Percentiles rank a stretch among this genome's conserved stretches.
Evolutionary conservation across 2,329 filamentous ascomycete genomes (phyloP).

Genomic region (Didymosphaeria variabile): DNA sequence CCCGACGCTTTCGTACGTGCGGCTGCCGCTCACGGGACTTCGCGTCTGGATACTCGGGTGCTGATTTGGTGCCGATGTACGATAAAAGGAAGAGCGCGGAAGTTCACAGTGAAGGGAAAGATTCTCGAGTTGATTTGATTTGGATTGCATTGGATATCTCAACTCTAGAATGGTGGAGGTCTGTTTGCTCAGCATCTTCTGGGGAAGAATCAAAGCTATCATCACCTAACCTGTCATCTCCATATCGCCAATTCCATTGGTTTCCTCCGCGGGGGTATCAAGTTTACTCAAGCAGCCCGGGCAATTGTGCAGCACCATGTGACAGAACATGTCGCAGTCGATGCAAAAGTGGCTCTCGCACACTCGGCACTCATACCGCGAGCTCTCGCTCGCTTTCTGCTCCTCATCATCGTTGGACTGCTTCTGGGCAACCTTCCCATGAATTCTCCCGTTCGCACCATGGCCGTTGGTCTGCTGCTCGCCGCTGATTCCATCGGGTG

Average conservation of each 20-base stretch:
- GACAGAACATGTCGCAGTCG: slow-evolving; percentile 94
- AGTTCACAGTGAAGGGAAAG: not conserved
- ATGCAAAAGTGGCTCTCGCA: slow-evolving; percentile 95
- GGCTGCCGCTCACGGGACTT: slow-evolving; percentile 15
- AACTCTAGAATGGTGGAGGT: too few relatives aligned
- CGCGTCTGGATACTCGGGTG: not conserved
- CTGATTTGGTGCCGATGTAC: slow-evolving; percentile 11
- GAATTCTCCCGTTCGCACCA: slow-evolving; percentile 25
- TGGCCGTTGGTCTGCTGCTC: slow-evolving; percentile 22
- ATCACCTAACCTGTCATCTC: slow-evolving; percentile 33
- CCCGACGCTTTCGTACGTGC: not conserved
- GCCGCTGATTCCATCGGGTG: slow-evolving; percentile 17
- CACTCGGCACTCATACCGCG: slow-evolving; percentile 87
- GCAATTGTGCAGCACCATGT: slow-evolving; percentile 95
- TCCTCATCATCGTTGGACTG: slow-evolving; percentile 41
- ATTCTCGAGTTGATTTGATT: not conserved
- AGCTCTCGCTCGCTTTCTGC: slow-evolving; percentile 75
- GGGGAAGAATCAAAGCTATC: not conserved
- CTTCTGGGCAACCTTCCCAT: slow-evolving; percentile 13
- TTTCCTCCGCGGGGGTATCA: slow-evolving; percentile 26
- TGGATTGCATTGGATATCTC: not conserved
- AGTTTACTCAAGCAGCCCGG: slow-evolving; percentile 76
- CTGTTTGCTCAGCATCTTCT: not conserved
- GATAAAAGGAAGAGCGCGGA: not conserved
- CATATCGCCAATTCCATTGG: slow-evolving; percentile 36